Evolutionary conservation across 2,329 filamentous ascomycete genomes (phyloP).

Genomic region (Fusarium sp.): DNA sequence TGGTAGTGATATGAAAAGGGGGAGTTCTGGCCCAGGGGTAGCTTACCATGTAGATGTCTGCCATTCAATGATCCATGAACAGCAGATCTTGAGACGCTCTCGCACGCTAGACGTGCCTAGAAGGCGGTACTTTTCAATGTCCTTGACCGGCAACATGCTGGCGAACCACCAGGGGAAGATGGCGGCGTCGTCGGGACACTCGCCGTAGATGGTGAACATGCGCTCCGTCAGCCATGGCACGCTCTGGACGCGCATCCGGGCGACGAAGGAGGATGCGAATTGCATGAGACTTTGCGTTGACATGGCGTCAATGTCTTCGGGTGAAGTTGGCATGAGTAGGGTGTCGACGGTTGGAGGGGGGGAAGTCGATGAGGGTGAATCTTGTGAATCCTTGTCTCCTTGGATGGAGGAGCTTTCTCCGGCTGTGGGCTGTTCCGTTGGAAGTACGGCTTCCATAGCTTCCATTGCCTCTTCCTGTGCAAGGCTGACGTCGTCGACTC

Average conservation of each 20-base stretch:
- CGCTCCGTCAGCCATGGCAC: slow-evolving; percentile 81
- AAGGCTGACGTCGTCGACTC: slow-evolving; percentile 83
- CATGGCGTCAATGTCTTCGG: slow-evolving; percentile 55
- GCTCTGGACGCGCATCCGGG: slow-evolving; percentile 74
- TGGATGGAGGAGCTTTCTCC: not conserved
- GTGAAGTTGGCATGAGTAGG: slow-evolving; percentile 13
- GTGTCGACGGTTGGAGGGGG: not conserved
- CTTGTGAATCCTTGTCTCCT: slow-evolving; percentile 9
- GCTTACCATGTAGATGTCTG: slow-evolving; percentile 79
- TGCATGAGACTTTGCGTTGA: slow-evolving; percentile 79
- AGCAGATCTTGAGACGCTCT: slow-evolving; percentile 85
- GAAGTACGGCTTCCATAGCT: slow-evolving; percentile 65
- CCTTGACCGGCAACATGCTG: slow-evolving; percentile 80
- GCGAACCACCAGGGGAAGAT: slow-evolving; percentile 93
- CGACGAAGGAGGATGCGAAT: slow-evolving; percentile 75
- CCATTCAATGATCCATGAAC: slow-evolving; percentile 80
- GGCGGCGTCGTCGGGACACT: slow-evolving; percentile 80
- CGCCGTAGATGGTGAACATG: slow-evolving; percentile 80
- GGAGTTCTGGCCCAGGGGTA: not conserved
- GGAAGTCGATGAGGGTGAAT: not conserved
- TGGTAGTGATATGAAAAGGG: not conserved
- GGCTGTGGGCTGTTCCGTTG: not conserved
- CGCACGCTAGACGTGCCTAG: slow-evolving; percentile 81
- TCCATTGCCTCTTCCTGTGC: slow-evolving; percentile 85
- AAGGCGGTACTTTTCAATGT: slow-evolving; percentile 83